Conservation (phyloP, 345 rosid species). For the Eucalyptus regnans region DNA sequence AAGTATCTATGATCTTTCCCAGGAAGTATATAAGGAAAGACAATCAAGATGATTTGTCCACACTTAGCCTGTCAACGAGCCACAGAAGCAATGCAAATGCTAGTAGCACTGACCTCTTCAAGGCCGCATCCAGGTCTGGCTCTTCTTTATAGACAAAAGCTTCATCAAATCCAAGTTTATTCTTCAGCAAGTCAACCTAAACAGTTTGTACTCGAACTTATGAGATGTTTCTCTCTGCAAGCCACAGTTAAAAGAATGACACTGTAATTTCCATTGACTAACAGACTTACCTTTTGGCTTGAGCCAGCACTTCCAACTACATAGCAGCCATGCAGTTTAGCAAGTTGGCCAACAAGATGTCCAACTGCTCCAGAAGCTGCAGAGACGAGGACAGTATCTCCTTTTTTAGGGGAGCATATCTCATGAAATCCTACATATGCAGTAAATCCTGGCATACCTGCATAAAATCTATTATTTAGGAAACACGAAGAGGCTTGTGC, state of each 20-base stretch:
- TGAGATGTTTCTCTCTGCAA: background rate
- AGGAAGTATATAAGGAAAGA: background rate
- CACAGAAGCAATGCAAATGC: background rate
- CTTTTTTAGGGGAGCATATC: background rate
- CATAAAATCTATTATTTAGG: background rate
- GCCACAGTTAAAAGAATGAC: background rate
- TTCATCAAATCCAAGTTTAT: background rate
- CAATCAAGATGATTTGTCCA: background rate
- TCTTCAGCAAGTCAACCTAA: background rate
- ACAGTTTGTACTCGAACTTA: background rate
- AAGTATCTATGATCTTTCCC: background rate
- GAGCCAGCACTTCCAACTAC: background rate
- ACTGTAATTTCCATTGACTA: background rate
- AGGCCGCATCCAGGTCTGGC: background rate
- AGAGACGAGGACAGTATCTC: background rate
- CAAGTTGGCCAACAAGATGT: background rate
- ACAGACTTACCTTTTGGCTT: background rate
- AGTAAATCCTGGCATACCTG: background rate
- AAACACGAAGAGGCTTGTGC: background rate
- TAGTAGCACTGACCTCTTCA: background rate
- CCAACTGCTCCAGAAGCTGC: background rate
- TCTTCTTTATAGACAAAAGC: conserved; percentile 1
- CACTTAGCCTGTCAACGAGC: background rate
- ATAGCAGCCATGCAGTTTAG: background rate
- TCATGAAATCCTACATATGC: background rate